Conservation (phyloP, 1,284 basidiomycete species). For the Trichosporon sp. region DNA sequence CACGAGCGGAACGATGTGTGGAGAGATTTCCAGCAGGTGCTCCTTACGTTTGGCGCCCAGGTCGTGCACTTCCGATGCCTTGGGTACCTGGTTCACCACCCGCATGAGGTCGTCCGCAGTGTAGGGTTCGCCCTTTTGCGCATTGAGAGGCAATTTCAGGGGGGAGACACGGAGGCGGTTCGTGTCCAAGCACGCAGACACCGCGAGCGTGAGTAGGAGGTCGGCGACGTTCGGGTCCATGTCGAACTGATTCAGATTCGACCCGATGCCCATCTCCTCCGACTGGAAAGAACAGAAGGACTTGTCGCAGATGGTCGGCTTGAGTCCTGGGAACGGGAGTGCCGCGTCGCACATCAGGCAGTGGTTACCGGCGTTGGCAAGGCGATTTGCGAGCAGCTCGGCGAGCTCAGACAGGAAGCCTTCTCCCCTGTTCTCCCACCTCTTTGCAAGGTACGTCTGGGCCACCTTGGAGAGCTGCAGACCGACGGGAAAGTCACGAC, state of each 20-base stretch:
- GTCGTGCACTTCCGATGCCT: background rate
- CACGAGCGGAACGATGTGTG: background rate
- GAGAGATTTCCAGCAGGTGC: background rate
- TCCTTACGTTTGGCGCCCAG: background rate
- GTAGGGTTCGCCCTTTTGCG: background rate
- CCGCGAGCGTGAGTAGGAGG: conserved; percentile 8
- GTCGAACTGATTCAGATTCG: conserved; percentile 8
- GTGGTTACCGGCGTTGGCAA: conserved; percentile 12
- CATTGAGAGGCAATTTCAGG: background rate
- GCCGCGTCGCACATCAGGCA: background rate
- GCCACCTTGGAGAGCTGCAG: background rate
- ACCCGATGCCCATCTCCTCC: conserved; percentile 11
- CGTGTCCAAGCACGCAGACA: background rate
- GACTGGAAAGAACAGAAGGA: conserved; percentile 10
- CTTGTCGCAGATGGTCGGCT: conserved; percentile 13
- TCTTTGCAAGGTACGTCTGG: background rate
- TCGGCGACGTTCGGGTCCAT: conserved; percentile 10
- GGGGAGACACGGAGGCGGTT: background rate
- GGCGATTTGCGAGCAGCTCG: background rate
- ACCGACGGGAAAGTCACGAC: background rate
- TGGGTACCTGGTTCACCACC: background rate
- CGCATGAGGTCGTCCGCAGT: background rate
- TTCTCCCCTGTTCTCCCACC: conserved; percentile 1
- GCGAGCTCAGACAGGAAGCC: conserved; percentile 12
- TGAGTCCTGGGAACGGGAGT: conserved; percentile 8